Base-by-base conservation (phyloP, 192 early-diverging fungal genomes). In the Allomyces javanicus region DNA sequence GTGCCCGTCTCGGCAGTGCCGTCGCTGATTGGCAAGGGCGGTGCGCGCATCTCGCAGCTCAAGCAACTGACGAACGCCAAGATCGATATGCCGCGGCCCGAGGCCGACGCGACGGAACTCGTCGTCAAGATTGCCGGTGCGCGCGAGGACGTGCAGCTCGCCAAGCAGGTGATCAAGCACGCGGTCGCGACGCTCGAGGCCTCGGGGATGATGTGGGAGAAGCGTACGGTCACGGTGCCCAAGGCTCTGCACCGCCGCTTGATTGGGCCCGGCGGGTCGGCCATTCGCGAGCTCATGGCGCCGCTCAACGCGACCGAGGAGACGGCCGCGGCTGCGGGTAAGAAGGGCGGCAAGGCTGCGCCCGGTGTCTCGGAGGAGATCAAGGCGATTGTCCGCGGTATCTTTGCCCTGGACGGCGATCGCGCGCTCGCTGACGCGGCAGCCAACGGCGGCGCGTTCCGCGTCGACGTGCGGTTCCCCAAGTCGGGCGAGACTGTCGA, bases 1-100 rank as follows among this genome's bases (percentile, higher is more conserved):
- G 26, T 26, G 26, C 26, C 26, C 26, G 26, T 26, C 26, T 26
- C 26, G 26, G 26, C 26, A n/a, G 45, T 50, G 12, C 19, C 45
- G 45, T 50, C 45, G 45, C 45, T 98, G 25, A 92, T 96, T 68
- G 95, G 95, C n/a, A 89, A 90, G 70, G 85, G 84, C 25, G 92
- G 93, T 69, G 85, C 84, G 67, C 81, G 83, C 67, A 81, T 98
- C 64, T 88, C 83, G 70, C 83, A 84, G 62, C 68, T 95, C 44
- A 89, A 84, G 67, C 82, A 86, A 19, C 10, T 50, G 45, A 50
- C 45, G 12, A 19, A 19, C 45, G 19, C 45, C 45, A 79, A 75
- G 43, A 76, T 89, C 68, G 87, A 88, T 66, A 74, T 87, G 45
- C 45, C 45, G 2, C 12, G 45, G 4, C 19, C 45, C 4, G 71